Percentiles rank a stretch among this genome's conserved stretches.
phyloP scores from a whole-genome alignment of 495 filamentous ascomycete species.

The Aspergillus funiculosus region DNA sequence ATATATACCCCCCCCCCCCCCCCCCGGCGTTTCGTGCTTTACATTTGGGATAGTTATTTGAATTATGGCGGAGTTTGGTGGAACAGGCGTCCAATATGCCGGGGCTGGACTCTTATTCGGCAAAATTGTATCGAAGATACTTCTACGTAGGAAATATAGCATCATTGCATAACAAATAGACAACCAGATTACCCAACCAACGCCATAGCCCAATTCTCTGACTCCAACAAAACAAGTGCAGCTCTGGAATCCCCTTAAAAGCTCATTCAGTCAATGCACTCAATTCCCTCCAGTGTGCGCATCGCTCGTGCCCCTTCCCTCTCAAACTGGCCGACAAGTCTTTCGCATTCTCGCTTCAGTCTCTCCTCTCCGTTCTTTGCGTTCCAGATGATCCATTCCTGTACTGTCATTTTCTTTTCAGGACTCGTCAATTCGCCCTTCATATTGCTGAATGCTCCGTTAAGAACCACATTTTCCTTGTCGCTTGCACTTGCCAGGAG shows the following conservation, averaged over 20 bases:
- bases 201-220: constrained; percentile 17
- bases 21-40: constrained; percentile 9
- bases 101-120: constrained; percentile 10
- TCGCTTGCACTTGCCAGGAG: constrained; percentile 39
- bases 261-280: constrained; percentile 43
- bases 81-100: constrained; percentile 16
- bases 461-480: constrained; percentile 51
- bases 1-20: no score
- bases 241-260: constrained; percentile 11
- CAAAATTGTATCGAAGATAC: constrained; percentile 14
- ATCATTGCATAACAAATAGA: constrained; percentile 10
- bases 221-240: constrained; percentile 16
- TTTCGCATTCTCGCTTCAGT: constrained; percentile 73
- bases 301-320: constrained; percentile 72
- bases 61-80: neutral
- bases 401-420: constrained; percentile 85
- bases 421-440: constrained; percentile 61
- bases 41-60: neutral
- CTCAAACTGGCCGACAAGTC: constrained; percentile 74
- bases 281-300: constrained; percentile 68
- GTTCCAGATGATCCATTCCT: constrained; percentile 84
- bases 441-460: constrained; percentile 37
- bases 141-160: no score
- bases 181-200: constrained; percentile 27
- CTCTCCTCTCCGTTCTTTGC: constrained; percentile 72